Evolutionary conservation across 2,329 filamentous ascomycete genomes (phyloP), one percentile per base, ranked within the genome.

Genomic region (Cordyceps javanica): DNA sequence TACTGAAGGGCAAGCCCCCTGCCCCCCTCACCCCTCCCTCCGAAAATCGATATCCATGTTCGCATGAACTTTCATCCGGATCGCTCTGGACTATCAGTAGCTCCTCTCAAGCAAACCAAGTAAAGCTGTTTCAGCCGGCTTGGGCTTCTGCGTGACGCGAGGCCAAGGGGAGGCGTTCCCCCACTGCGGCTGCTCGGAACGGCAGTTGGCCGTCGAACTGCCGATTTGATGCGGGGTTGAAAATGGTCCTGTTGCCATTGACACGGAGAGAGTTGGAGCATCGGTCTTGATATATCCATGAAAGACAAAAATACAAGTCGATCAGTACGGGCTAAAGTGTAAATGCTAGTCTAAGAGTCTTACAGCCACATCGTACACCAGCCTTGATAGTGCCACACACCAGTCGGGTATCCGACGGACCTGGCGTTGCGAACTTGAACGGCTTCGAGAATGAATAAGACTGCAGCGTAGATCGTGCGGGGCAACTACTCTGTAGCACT

Each of bases 141-240:
- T n/a, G n/a, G n/a, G n/a, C n/a, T n/a, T n/a, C n/a, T n/a, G n/a
- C n/a, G n/a, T n/a, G n/a, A n/a, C n/a, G n/a, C n/a, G n/a, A n/a
- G n/a, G n/a, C n/a, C n/a, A n/a, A n/a, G n/a, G n/a, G n/a, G n/a
- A n/a, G n/a, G n/a, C 21, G n/a, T 36, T 51, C 34, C 34, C 23
- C 34, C 48, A 28, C 23, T 11, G n/a, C 48, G 48, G 51, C 16
- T n/a, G 19, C 34, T 19, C 28, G 39, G 39, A 44, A 14, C 51
- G 25, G 51, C 38, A 54, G 36, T 34, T 48, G 45, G 28, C 10
- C 14, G 16, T 46, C 0, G 62, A 65, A 59, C 55, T 52, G 36
- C 57, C 39, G 42, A 55, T 52, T 57, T 57, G 39, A 32, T 53
- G 45, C 54, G 52, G 45, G 45, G 38, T 41, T 28, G 28, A 19